Evolutionary conservation across 2,329 filamentous ascomycete species (phyloP).

Genomic region (Aquanectria penicillioides): DNA sequence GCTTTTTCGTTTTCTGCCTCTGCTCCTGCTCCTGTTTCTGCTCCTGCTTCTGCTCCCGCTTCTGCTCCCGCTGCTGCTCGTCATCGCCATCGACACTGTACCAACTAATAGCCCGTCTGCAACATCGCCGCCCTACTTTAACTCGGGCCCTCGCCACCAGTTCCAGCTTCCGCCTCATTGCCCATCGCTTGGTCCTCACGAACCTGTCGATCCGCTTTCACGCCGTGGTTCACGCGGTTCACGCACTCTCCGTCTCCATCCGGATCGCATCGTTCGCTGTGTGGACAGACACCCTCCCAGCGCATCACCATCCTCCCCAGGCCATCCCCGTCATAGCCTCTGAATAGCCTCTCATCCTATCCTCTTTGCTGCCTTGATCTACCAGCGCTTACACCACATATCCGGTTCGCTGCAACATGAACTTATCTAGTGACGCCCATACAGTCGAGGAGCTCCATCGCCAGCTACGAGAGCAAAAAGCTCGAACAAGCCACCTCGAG

Average conservation of each 20-base stretch:
- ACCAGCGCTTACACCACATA: neutral
- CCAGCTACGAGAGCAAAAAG: constrained; percentile 35
- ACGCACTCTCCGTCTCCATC: constrained; percentile 26
- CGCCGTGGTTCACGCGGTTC: too few relatives aligned
- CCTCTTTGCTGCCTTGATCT: constrained; percentile 8
- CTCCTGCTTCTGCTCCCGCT: constrained; percentile 34
- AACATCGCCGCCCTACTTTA: constrained; percentile 20
- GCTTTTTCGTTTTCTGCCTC: constrained; percentile 24
- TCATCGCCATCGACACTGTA: constrained; percentile 38
- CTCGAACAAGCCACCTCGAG: constrained; percentile 36
- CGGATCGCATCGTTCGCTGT: constrained; percentile 10
- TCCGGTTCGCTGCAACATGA: constrained; percentile 29
- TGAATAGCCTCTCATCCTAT: constrained; percentile 15
- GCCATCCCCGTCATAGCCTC: constrained; percentile 16
- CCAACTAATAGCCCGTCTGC: constrained; percentile 33
- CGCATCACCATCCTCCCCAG: too few relatives aligned
- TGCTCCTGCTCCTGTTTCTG: constrained; percentile 34
- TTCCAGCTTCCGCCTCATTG: constrained; percentile 26
- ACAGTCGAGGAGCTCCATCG: constrained; percentile 40
- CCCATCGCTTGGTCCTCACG: constrained; percentile 21
- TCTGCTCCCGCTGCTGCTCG: too few relatives aligned
- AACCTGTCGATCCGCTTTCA: constrained; percentile 25
- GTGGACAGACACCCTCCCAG: constrained; percentile 2
- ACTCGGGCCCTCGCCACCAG: constrained; percentile 7
- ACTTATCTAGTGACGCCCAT: constrained; percentile 32